Evolutionary conservation across 345 rosid genomes (phyloP).

Genomic region (Citropsis articulata): DNA sequence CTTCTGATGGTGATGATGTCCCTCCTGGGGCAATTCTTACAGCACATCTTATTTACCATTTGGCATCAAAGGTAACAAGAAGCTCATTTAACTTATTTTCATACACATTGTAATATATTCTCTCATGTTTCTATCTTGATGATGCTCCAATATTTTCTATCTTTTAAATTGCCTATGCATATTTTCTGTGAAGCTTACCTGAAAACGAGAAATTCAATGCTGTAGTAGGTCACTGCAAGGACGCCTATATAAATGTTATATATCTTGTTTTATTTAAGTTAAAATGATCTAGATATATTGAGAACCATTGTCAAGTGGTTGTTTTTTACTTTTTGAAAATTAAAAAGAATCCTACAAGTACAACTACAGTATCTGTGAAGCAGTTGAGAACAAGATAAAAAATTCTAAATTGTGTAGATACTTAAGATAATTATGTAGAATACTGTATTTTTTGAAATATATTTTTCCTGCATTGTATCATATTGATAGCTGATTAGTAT

Average conservation of each 20-base stretch:
- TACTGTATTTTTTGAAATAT: neutral
- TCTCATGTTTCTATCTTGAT: neutral
- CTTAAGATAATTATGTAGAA: neutral
- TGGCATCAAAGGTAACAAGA: constrained; percentile 70
- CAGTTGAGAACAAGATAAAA: constrained; percentile 3
- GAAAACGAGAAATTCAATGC: neutral
- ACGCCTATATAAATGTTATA: neutral
- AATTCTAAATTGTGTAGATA: neutral
- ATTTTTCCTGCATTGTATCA: constrained; percentile 15
- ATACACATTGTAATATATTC: neutral
- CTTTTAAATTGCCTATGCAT: neutral
- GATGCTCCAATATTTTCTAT: neutral
- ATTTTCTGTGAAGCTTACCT: neutral
- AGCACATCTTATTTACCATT: constrained; percentile 88
- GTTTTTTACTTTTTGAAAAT: neutral
- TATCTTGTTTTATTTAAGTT: neutral
- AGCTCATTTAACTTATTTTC: neutral
- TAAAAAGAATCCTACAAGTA: neutral
- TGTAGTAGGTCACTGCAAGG: neutral
- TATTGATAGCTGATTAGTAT: constrained; percentile 5
- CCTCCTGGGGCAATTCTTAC: constrained; percentile 87
- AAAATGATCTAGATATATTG: neutral
- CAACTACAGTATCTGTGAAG: neutral
- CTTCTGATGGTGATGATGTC: constrained; percentile 68
- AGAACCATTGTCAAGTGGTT: neutral